Evolutionary conservation across 768 basidiomycete species (phyloP).

Genomic region (Austroboletus festivus): DNA sequence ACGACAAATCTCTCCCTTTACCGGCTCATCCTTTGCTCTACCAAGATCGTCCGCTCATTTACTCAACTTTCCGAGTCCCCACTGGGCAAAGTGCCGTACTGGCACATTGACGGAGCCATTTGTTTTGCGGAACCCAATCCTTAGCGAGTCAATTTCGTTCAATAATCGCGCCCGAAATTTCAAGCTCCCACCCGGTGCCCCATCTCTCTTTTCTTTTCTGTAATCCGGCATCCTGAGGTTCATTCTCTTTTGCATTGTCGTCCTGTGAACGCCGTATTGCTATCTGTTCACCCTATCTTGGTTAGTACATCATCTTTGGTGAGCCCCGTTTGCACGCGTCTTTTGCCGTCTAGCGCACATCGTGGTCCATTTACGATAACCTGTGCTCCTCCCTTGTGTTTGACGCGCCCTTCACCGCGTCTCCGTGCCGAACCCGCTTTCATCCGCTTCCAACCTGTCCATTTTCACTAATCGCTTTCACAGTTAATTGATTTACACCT

Average conservation of each 20-base stretch:
- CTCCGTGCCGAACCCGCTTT: conserved; percentile 28
- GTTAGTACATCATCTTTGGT: conserved; percentile 32
- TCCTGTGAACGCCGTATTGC: conserved; percentile 16
- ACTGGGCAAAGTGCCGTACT: conserved; percentile 29
- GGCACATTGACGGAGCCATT: conserved; percentile 30
- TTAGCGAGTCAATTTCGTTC: conserved; percentile 38
- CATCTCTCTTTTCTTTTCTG: conserved; percentile 28
- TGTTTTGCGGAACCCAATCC: conserved; percentile 34
- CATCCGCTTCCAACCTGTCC: conserved; percentile 21
- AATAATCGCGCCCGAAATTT: conserved; percentile 35
- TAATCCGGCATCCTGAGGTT: conserved; percentile 24
- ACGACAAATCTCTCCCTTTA: conserved; percentile 14
- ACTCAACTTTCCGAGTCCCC: conserved; percentile 25
- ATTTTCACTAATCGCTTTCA: conserved; percentile 26
- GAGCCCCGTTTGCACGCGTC: conserved; percentile 32
- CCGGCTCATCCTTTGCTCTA: conserved; percentile 13
- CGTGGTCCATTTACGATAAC: conserved; percentile 34
- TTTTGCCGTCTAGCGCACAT: conserved; percentile 25
- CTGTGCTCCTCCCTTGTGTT: conserved; percentile 16
- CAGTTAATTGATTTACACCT: conserved; percentile 36
- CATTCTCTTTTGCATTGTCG: conserved; percentile 21
- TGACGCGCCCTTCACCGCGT: conserved; percentile 31
- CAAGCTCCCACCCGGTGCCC: conserved; percentile 23
- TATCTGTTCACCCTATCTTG: conserved; percentile 20
- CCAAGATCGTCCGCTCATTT: conserved; percentile 25